These are phyloP conservation scores for Metrosideros polymorpha DNA, from an alignment of 441 rosid genomes.

Conservation along the genomic window DNA sequence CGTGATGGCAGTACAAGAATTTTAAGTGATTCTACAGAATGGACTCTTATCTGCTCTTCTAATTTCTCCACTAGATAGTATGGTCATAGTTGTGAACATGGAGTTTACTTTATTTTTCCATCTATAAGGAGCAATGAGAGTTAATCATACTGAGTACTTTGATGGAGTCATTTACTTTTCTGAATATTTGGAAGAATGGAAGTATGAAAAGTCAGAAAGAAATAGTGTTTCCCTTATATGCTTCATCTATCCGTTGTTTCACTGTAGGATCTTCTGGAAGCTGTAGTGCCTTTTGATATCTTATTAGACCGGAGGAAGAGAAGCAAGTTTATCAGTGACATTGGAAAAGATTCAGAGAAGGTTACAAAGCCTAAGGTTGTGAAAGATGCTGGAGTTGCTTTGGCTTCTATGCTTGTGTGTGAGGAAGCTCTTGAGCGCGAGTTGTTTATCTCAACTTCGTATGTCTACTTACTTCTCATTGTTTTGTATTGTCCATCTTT, in stretches of 20 bases:
- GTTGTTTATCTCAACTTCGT: conserved; percentile 64
- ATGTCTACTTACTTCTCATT: conserved; percentile 11
- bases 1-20: not conserved
- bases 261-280: conserved; percentile 69
- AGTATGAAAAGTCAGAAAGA: not conserved
- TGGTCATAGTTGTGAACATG: not conserved
- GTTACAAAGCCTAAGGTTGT: conserved; percentile 42
- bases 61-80: not conserved
- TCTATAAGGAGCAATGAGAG: not conserved
- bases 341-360: conserved; percentile 28
- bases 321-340: conserved; percentile 32
- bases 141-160: not conserved
- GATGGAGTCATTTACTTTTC: not conserved
- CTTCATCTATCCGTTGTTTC: not conserved
- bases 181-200: not conserved
- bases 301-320: conserved; percentile 53
- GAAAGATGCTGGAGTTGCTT: conserved; percentile 58
- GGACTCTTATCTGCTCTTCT: not conserved
- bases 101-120: not conserved
- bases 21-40: not conserved
- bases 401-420: conserved; percentile 55
- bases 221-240: not conserved
- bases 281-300: conserved; percentile 66
- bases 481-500: not conserved
- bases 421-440: conserved; percentile 76